Conservation (phyloP, 108 stramenopile species). For the Parietichytrium sp. region DNA sequence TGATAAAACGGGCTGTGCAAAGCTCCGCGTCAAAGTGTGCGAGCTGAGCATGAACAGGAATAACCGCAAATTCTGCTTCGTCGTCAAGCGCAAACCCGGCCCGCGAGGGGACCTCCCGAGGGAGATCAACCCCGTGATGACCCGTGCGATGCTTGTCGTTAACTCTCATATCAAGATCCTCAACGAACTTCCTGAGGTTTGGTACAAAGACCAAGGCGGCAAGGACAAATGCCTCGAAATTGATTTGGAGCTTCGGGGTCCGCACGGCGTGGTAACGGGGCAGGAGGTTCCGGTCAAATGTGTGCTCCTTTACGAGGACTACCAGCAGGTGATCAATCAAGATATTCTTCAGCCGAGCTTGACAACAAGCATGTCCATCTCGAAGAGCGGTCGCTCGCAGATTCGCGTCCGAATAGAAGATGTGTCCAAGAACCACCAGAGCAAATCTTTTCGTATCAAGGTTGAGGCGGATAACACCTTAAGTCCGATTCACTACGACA, state of each 20-base stretch:
- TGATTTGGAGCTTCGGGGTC: slow-evolving; percentile 60
- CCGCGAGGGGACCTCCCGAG: slow-evolving; percentile 17
- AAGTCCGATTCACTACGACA: slow-evolving; percentile 60
- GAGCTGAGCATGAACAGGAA: not conserved
- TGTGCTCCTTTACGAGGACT: slow-evolving; percentile 57
- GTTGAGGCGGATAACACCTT: slow-evolving; percentile 61
- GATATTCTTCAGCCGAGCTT: slow-evolving; percentile 61
- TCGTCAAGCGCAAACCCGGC: slow-evolving; percentile 7
- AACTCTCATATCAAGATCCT: slow-evolving; percentile 9
- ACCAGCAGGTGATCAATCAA: slow-evolving; percentile 67
- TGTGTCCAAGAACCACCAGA: slow-evolving; percentile 84
- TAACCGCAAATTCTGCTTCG: slow-evolving; percentile 31
- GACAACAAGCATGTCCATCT: slow-evolving; percentile 43
- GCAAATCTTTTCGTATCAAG: slow-evolving; percentile 69
- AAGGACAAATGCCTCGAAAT: slow-evolving; percentile 78
- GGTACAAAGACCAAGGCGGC: slow-evolving; percentile 90
- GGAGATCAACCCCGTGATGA: slow-evolving; percentile 38
- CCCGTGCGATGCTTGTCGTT: slow-evolving; percentile 33
- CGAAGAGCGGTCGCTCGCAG: slow-evolving; percentile 45
- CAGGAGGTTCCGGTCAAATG: slow-evolving; percentile 56
- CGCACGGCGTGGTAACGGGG: slow-evolving; percentile 52
- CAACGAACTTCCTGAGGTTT: slow-evolving; percentile 54
- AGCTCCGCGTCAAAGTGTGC: slow-evolving; percentile 14
- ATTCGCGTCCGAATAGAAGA: slow-evolving; percentile 77
- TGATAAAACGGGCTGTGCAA: slow-evolving; percentile 12